Conservation (phyloP, 2,329 filamentous ascomycete species). For the Colletotrichum tropicicola region DNA sequence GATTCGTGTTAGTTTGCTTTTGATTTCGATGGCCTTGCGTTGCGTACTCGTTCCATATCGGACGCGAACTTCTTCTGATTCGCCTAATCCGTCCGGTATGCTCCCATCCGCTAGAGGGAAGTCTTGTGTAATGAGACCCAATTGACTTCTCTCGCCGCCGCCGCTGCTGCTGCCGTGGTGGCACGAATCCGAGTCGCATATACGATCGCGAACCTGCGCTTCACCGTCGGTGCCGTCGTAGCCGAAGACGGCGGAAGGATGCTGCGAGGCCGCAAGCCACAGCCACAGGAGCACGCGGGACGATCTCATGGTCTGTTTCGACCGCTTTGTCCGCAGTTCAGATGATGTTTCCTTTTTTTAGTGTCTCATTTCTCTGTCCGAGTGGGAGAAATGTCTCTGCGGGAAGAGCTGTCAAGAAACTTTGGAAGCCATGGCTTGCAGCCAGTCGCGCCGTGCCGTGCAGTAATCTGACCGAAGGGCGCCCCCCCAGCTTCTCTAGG, state of each 20-base stretch:
- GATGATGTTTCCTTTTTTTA: not conserved
- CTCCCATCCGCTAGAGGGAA: not conserved
- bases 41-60: conserved; percentile 16
- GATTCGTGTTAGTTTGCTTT: not conserved
- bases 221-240: not conserved
- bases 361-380: not conserved
- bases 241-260: not conserved
- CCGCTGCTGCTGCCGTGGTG: not conserved
- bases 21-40: not conserved
- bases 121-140: not conserved
- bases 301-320: conserved; percentile 12
- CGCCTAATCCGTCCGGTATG: conserved; percentile 4
- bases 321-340: not conserved
- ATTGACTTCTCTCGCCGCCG: not conserved
- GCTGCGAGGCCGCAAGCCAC: conserved; percentile 2
- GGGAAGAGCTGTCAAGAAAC: not conserved
- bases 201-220: not conserved
- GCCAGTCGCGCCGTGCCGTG: no score
- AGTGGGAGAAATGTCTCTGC: not conserved
- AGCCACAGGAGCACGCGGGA: conserved; percentile 15
- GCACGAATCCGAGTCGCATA: conserved; percentile 4
- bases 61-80: conserved; percentile 17
- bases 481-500: not conserved
- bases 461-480: not conserved
- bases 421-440: not conserved